phyloP scores from a whole-genome alignment of 2,329 filamentous ascomycete species.

The Helotiales sp. region DNA sequence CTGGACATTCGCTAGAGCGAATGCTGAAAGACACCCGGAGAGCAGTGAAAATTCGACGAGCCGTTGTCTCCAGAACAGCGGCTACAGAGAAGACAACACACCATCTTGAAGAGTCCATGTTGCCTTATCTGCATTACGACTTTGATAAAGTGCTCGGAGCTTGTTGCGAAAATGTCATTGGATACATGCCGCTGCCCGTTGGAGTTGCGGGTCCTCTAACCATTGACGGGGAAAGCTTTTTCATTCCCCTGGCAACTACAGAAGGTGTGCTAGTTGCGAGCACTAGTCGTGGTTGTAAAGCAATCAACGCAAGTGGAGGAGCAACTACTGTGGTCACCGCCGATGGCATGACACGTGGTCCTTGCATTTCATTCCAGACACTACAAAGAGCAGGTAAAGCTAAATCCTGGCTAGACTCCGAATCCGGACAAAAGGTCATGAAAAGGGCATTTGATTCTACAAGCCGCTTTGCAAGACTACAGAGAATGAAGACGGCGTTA shows the following conservation, averaged over 20 bases:
- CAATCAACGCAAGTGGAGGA: conserved; percentile 95
- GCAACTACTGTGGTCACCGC: conserved; percentile 88
- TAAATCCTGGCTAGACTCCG: conserved; percentile 95
- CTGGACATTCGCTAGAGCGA: too few species aligned
- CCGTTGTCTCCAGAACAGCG: conserved; percentile 84
- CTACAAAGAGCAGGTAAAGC: conserved; percentile 88
- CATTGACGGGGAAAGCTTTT: conserved; percentile 94
- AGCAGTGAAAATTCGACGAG: conserved; percentile 89
- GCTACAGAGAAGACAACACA: conserved; percentile 79
- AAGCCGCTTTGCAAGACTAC: conserved; percentile 87
- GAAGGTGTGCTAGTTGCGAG: conserved; percentile 96
- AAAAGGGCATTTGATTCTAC: conserved; percentile 96
- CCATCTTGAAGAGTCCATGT: conserved; percentile 78
- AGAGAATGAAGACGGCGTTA: conserved; percentile 88
- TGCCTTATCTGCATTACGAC: conserved; percentile 92
- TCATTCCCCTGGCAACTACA: conserved; percentile 97
- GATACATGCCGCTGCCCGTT: conserved; percentile 90
- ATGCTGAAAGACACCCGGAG: conserved; percentile 89
- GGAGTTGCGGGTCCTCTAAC: conserved; percentile 93
- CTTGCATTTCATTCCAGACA: conserved; percentile 89
- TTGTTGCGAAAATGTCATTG: conserved; percentile 98
- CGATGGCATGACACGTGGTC: conserved; percentile 98
- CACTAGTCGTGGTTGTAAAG: conserved; percentile 91
- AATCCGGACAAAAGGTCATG: conserved; percentile 81
- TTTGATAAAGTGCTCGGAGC: conserved; percentile 94